Evolutionary conservation across 306 rosid species (phyloP).

Genomic region (Lablab purpureus): DNA sequence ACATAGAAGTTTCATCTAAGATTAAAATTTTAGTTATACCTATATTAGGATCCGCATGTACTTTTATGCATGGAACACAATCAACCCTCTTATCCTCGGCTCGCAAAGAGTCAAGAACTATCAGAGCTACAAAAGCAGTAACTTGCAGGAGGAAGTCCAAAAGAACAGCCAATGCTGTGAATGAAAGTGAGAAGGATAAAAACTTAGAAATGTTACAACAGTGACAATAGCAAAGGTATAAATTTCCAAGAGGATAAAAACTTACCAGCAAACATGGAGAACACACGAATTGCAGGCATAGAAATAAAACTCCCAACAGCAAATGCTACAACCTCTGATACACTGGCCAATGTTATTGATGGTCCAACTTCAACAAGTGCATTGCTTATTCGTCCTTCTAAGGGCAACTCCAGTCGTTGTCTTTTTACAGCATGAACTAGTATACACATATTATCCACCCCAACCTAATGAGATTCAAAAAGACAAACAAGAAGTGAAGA

Average conservation of each 20-base stretch:
- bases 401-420: constrained; percentile 82
- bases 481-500: constrained; percentile 36
- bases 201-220: no score
- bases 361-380: constrained; percentile 99
- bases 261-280: constrained; percentile 99
- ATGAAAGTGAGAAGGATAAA: constrained; percentile 52
- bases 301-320: constrained; percentile 98
- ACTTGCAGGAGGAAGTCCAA: constrained; percentile 97
- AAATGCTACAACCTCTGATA: constrained; percentile 96
- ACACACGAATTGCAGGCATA: constrained; percentile 98
- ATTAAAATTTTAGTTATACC: constrained; percentile 57
- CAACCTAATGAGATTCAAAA: constrained; percentile 67
- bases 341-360: constrained; percentile 94
- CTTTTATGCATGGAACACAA: constrained; percentile 90
- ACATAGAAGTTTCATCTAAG: constrained; percentile 28
- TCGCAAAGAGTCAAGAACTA: constrained; percentile 81
- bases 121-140: constrained; percentile 94
- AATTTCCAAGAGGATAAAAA: constrained; percentile 36
- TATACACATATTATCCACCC: constrained; percentile 99
- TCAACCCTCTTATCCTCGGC: constrained; percentile 93
- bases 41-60: constrained; percentile 64
- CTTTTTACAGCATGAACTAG: constrained; percentile 95
- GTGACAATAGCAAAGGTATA: constrained; percentile 35
- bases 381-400: constrained; percentile 92
- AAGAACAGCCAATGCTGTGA: constrained; percentile 94